A percentile compares a stretch with the other conserved stretches of the same genome.
Conservation (phyloP, 176 grass and related monocot genomes). For the Triticum urartu region DNA sequence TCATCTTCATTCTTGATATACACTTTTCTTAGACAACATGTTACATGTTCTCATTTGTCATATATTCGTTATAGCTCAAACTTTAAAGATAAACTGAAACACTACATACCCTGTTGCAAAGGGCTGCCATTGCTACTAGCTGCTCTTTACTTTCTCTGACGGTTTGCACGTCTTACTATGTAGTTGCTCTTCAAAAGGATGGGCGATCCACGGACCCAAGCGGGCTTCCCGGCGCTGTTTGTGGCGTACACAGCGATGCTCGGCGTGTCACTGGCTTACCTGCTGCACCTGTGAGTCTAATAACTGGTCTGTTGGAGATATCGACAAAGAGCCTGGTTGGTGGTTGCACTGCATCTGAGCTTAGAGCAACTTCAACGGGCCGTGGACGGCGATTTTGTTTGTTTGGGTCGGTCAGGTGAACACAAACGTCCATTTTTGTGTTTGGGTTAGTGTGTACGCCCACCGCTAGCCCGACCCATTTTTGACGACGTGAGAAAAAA, state of each 20-base stretch:
- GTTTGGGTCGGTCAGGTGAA: too few species aligned
- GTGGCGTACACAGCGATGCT: constrained; percentile 32
- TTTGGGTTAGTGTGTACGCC: too few species aligned
- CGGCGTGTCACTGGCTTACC: constrained; percentile 56
- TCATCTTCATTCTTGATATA: background rate
- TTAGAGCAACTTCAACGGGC: background rate
- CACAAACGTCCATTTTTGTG: too few species aligned
- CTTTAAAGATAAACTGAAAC: background rate
- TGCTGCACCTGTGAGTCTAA: constrained; percentile 42
- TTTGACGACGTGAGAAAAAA: too few species aligned
- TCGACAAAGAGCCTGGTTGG: background rate
- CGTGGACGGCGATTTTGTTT: too few species aligned
- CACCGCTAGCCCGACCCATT: too few species aligned
- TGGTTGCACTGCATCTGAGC: background rate
- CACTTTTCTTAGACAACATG: background rate
- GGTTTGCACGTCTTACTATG: background rate
- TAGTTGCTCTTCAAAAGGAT: constrained; percentile 34
- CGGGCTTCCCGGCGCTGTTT: constrained; percentile 36
- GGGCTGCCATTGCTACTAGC: background rate
- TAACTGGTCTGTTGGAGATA: background rate
- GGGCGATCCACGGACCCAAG: background rate
- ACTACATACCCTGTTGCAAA: background rate
- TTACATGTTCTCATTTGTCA: background rate
- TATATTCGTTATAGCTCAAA: background rate
- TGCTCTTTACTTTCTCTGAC: background rate